These are phyloP conservation scores for Mortierella sp. DNA, from an alignment of 371 early-diverging fungal genomes.

Conservation along the genomic window DNA sequence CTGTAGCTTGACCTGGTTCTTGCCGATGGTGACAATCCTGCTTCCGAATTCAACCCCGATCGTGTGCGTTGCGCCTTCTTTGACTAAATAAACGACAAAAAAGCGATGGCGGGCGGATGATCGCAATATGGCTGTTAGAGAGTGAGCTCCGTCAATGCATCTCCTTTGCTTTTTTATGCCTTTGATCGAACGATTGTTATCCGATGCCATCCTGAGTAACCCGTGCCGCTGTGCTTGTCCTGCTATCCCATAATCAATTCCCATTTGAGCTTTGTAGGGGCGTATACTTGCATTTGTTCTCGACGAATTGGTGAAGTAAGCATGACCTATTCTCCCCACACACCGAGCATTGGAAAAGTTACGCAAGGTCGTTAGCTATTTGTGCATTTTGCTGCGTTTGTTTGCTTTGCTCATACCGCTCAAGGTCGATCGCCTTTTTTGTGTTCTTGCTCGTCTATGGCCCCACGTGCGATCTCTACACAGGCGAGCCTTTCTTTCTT, in stretches of 20 bases:
- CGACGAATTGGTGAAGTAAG: slow-evolving; percentile 75
- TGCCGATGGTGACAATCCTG: slow-evolving; percentile 74
- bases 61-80: slow-evolving; percentile 73
- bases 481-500: too few species aligned
- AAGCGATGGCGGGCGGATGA: not conserved
- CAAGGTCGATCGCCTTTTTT: not conserved
- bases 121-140: not conserved
- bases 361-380: slow-evolving; percentile 1
- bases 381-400: not conserved
- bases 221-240: not conserved
- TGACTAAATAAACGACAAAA: slow-evolving; percentile 59
- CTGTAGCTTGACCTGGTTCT: slow-evolving; percentile 80
- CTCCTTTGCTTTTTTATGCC: not conserved
- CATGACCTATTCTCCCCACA: slow-evolving; percentile 65
- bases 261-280: not conserved
- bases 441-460: not conserved
- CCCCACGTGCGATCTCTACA: not conserved
- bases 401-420: slow-evolving; percentile 9
- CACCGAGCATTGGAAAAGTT: not conserved
- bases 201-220: not conserved
- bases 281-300: slow-evolving; percentile 70
- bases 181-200: not conserved
- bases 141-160: not conserved
- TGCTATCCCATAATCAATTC: not conserved
- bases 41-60: slow-evolving; percentile 82